Percentiles rank a stretch among this genome's conserved stretches.
Conservation (phyloP, 2,329 filamentous ascomycete genomes). For the Neofusicoccum ribis region DNA sequence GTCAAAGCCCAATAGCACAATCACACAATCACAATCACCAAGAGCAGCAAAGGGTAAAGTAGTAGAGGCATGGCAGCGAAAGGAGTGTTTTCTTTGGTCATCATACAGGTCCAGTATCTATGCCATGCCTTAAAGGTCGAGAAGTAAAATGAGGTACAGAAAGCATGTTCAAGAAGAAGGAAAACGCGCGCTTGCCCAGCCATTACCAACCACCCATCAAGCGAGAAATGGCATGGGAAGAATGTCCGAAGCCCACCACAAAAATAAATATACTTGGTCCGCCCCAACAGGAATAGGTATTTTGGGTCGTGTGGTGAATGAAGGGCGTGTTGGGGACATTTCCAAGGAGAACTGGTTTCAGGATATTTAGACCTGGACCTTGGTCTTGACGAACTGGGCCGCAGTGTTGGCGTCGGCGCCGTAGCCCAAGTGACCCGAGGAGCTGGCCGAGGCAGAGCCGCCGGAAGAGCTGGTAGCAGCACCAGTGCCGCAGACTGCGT, state of each 20-base stretch:
- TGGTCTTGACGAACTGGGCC: constrained; percentile 27
- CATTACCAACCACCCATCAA: background rate
- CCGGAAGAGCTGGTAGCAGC: constrained; percentile 26
- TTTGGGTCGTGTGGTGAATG: background rate
- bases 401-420: constrained; percentile 30
- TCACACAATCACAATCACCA: background rate
- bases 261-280: background rate
- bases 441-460: constrained; percentile 17
- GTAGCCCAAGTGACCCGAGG: constrained; percentile 33
- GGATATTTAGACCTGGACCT: background rate
- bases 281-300: background rate
- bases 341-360: background rate
- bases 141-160: background rate
- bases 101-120: background rate
- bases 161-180: constrained; percentile 6
- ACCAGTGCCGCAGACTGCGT: constrained; percentile 29
- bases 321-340: background rate
- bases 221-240: background rate
- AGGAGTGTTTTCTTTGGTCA: background rate
- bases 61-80: background rate
- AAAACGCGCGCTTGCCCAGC: background rate
- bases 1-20: background rate
- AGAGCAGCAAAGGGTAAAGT: background rate
- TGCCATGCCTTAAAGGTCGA: background rate
- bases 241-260: background rate